Evolutionary conservation across 148 eudicot genomes (phyloP).

Genomic region (Camellia lanceoleosa): DNA sequence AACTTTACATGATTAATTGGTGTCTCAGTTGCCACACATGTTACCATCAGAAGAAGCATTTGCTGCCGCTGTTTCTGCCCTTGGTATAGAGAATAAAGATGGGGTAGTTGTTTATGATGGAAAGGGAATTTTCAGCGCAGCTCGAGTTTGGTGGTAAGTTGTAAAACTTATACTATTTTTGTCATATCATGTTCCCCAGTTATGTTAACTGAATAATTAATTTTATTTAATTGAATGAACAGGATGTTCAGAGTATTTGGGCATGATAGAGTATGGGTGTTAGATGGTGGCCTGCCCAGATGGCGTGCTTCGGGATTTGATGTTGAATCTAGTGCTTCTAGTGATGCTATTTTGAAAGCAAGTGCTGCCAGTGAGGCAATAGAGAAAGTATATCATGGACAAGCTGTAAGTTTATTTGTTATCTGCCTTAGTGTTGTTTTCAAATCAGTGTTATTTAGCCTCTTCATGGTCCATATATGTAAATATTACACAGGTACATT

Average conservation of each 20-base stretch:
- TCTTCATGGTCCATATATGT: background rate
- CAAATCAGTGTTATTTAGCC: background rate
- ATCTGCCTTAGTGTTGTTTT: background rate
- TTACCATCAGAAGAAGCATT: conserved; percentile 97
- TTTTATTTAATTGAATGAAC: conserved; percentile 18
- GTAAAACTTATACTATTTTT: background rate
- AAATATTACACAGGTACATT: background rate
- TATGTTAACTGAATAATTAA: conserved; percentile 15
- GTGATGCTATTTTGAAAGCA: conserved; percentile 82
- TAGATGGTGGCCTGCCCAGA: conserved; percentile 94
- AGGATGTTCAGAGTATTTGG: conserved; percentile 99
- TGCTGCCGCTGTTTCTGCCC: conserved; percentile 98
- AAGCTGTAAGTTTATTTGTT: conserved; percentile 40
- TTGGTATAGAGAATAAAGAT: conserved; percentile 91
- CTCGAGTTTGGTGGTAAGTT: conserved; percentile 99
- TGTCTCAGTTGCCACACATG: conserved; percentile 93
- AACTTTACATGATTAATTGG: conserved; percentile 8
- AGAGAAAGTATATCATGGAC: conserved; percentile 81
- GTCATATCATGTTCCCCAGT: conserved; percentile 5
- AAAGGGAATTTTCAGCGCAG: conserved; percentile 93
- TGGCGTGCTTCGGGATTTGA: conserved; percentile 90
- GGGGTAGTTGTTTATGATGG: conserved; percentile 93
- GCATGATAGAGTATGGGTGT: conserved; percentile 95
- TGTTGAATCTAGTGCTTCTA: conserved; percentile 93
- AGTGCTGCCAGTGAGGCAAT: conserved; percentile 93